Conservation (phyloP, 257 asterid genomes). For the Jaltomata sinuosa region DNA sequence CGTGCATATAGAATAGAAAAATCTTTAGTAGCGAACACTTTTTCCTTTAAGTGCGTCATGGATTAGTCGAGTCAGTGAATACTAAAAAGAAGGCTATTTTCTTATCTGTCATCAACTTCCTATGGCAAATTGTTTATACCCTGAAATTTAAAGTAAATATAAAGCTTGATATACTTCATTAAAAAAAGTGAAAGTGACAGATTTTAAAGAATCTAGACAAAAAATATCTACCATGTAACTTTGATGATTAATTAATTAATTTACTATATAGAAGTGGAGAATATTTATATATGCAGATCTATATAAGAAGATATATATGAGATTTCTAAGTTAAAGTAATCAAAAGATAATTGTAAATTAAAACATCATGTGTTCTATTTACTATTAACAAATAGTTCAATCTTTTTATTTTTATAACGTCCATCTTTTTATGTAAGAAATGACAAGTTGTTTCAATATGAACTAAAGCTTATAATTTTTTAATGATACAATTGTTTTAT, state of each 20-base stretch:
- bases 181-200: neutral
- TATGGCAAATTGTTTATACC: neutral
- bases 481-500: neutral
- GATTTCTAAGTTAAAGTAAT: neutral
- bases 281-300: neutral
- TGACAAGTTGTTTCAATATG: neutral
- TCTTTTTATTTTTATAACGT: too few species aligned
- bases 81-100: neutral
- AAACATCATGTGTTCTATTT: neutral
- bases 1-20: neutral
- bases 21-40: neutral
- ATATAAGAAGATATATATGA: neutral
- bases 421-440: too few species aligned
- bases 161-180: neutral
- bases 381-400: neutral
- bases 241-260: neutral
- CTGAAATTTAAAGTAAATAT: neutral
- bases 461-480: neutral
- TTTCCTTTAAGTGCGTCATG: neutral
- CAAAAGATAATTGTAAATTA: neutral
- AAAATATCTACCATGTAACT: neutral
- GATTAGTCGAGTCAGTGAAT: neutral
- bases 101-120: conserved; percentile 7
- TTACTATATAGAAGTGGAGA: neutral
- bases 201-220: neutral